phyloP scores from a whole-genome alignment of 2,329 filamentous ascomycete genomes.

The Arthrobotrys conoides region DNA sequence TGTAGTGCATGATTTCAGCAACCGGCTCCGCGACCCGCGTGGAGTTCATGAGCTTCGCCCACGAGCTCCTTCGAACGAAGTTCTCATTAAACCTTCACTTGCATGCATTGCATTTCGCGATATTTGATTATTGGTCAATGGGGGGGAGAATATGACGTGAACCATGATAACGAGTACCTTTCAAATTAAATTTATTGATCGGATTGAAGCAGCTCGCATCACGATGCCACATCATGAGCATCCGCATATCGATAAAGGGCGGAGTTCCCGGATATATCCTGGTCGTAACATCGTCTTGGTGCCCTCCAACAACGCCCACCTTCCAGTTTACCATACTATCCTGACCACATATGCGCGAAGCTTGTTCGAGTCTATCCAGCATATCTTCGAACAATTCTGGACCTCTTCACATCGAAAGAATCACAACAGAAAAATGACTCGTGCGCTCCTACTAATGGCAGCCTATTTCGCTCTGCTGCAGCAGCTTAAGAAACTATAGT shows the following conservation, averaged over 20 bases:
- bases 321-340: background rate
- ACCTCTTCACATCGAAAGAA: background rate
- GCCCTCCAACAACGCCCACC: conserved; percentile 9
- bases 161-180: conserved; percentile 19
- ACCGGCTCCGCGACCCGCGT: conserved; percentile 21
- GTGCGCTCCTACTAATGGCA: conserved; percentile 57
- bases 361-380: background rate
- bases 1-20: conserved; percentile 37
- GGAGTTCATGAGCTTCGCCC: conserved; percentile 25
- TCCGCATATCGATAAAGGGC: conserved; percentile 45
- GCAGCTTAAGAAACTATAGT: background rate
- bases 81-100: conserved; percentile 9
- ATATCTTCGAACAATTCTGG: background rate
- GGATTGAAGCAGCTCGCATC: conserved; percentile 42
- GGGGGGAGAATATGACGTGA: conserved; percentile 37
- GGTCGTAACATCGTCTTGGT: conserved; percentile 16
- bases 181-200: conserved; percentile 20
- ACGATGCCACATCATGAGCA: conserved; percentile 39
- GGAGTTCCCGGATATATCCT: conserved; percentile 55
- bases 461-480: conserved; percentile 37
- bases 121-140: conserved; percentile 36
- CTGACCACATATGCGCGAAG: background rate
- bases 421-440: conserved; percentile 40
- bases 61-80: conserved; percentile 58
- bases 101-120: conserved; percentile 19